phyloP scores from a whole-genome alignment of 2,329 filamentous ascomycete species.

The Lasiodiplodia hormozganensis region DNA sequence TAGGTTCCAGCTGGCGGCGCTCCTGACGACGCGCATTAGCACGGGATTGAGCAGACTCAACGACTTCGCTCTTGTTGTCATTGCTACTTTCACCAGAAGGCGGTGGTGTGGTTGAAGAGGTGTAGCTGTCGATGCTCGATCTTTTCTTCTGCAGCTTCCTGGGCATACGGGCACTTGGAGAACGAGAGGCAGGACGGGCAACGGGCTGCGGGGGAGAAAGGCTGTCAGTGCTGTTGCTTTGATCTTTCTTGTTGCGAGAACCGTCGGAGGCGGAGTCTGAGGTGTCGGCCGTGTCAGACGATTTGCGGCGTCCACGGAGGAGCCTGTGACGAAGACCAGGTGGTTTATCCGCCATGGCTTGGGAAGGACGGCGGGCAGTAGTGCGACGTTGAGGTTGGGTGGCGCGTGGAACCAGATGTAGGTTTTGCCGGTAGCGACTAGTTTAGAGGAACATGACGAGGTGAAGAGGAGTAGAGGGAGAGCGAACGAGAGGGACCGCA shows the following conservation, averaged over 20 bases:
- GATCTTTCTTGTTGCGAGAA: constrained; percentile 1
- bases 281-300: background rate
- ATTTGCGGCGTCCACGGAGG: constrained; percentile 13
- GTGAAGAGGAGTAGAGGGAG: background rate
- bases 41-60: background rate
- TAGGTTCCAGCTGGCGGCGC: background rate
- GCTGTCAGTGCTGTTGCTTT: background rate
- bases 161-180: constrained; percentile 5
- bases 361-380: background rate
- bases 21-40: background rate
- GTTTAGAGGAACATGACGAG: background rate
- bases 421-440: background rate
- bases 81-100: background rate
- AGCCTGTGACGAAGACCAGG: constrained; percentile 4
- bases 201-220: background rate
- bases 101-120: background rate
- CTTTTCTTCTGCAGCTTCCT: constrained; percentile 16
- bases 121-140: background rate
- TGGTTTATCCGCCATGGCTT: constrained; percentile 10
- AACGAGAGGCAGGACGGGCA: background rate
- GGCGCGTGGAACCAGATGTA: background rate
- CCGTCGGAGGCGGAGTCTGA: constrained; percentile 6
- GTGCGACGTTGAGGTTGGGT: background rate
- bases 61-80: background rate
- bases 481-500: background rate